Evolutionary conservation across 768 basidiomycete species (phyloP).

Genomic region (Cubamyces sp.): DNA sequence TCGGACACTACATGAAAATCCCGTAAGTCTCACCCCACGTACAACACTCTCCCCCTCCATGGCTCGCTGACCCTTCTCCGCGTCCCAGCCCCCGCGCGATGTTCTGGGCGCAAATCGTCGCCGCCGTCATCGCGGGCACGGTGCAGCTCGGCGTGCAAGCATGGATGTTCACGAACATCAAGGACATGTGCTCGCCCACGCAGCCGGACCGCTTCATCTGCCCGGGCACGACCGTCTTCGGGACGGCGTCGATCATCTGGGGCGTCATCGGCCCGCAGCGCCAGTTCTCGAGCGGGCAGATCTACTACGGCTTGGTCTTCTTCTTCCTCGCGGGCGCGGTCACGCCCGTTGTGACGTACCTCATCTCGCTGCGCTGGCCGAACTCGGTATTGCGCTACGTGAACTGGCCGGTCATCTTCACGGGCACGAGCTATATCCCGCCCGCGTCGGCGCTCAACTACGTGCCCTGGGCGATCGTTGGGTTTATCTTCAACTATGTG

Average conservation of each 20-base stretch:
- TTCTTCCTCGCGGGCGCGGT: constrained; percentile 81
- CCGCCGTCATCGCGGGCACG: constrained; percentile 70
- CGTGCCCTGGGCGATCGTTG: constrained; percentile 75
- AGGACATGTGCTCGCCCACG: constrained; percentile 55
- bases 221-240: constrained; percentile 71
- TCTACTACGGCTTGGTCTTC: constrained; percentile 51
- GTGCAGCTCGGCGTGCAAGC: constrained; percentile 75
- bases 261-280: constrained; percentile 79
- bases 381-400: constrained; percentile 67
- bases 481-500: constrained; percentile 79
- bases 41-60: not conserved
- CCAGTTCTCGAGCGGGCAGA: constrained; percentile 68
- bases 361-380: constrained; percentile 62
- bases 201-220: constrained; percentile 72
- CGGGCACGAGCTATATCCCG: constrained; percentile 72
- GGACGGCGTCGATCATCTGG: constrained; percentile 75
- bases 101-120: constrained; percentile 73
- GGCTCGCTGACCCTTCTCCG: not conserved
- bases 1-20: constrained; percentile 74
- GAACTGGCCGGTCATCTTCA: constrained; percentile 58
- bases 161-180: constrained; percentile 77
- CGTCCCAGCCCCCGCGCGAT: constrained; percentile 55
- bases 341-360: constrained; percentile 58
- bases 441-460: constrained; percentile 88
- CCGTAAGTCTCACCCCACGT: constrained; percentile 37